Conservation (phyloP, 305 asterid genomes). For the Fraxinus floribunda region DNA sequence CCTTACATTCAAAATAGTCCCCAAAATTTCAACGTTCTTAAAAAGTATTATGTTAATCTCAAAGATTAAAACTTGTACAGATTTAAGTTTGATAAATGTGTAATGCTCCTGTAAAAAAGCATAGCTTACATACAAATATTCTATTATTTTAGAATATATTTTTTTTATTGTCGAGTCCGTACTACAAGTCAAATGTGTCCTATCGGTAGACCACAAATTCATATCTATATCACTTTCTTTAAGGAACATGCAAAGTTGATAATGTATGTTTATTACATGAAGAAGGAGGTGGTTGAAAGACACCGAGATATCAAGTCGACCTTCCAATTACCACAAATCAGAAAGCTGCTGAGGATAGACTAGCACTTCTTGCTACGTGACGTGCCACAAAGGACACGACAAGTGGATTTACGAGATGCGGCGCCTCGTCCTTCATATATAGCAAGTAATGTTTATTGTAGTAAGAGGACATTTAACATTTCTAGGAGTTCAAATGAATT, state of each 20-base stretch:
- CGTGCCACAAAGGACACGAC: conserved; percentile 70
- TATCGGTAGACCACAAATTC: not conserved
- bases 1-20: not conserved
- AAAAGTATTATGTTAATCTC: not conserved
- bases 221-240: not conserved
- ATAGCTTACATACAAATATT: not conserved
- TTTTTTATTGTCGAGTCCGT: not conserved
- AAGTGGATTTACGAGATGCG: conserved; percentile 81
- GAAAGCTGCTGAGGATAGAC: conserved; percentile 16
- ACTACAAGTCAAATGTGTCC: not conserved
- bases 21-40: not conserved
- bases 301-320: not conserved
- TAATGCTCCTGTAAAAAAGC: not conserved
- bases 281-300: not conserved
- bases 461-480: conserved; percentile 4
- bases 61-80: not conserved
- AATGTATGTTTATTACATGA: not conserved
- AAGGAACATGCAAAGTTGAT: not conserved
- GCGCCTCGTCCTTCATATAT: conserved; percentile 92
- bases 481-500: not conserved
- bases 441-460: not conserved
- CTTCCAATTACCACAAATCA: conserved; percentile 1
- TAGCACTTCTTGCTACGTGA: conserved; percentile 32
- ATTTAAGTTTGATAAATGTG: not conserved
- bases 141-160: not conserved